These are phyloP conservation scores for Macaranga tanarius DNA, from an alignment of 441 rosid genomes.

Conservation along the genomic window DNA sequence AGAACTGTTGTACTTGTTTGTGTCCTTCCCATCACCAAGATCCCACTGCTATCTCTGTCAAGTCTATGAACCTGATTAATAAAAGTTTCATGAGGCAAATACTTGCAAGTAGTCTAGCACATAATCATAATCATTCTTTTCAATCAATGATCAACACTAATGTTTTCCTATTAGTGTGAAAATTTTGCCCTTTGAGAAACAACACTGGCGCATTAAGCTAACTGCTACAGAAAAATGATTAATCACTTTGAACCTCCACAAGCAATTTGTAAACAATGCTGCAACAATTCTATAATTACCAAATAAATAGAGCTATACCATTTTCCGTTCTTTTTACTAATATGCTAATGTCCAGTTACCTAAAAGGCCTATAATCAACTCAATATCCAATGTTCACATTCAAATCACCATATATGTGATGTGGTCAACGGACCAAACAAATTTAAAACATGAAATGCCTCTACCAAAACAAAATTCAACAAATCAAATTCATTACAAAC, in stretches of 20 bases:
- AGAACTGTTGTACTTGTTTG: slow-evolving; percentile 67
- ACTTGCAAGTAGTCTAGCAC: not conserved
- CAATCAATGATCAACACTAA: no score
- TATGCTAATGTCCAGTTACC: not conserved
- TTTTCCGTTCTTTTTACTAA: not conserved
- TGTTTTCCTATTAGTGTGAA: slow-evolving; percentile 63
- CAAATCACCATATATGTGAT: not conserved
- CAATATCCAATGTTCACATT: not conserved
- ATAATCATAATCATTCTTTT: slow-evolving; percentile 1
- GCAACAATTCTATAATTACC: no score
- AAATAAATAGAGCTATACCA: not conserved
- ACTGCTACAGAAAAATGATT: not conserved
- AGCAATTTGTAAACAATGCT: not conserved
- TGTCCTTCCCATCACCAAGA: slow-evolving; percentile 93
- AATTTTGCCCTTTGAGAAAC: slow-evolving; percentile 38
- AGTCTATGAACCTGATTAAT: slow-evolving; percentile 84
- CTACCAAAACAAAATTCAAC: not conserved
- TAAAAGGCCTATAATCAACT: no score
- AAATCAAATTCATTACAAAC: slow-evolving; percentile 30
- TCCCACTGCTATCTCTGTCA: slow-evolving; percentile 91
- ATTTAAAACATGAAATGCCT: not conserved
- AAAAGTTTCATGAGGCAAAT: not conserved
- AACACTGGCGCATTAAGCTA: slow-evolving; percentile 20
- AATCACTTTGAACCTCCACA: not conserved
- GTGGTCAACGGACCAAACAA: not conserved